A percentile compares a stretch with the other conserved stretches of the same genome.
Conservation (phyloP, 176 grass and related monocot genomes). For the Chrysopogon serrulatus region DNA sequence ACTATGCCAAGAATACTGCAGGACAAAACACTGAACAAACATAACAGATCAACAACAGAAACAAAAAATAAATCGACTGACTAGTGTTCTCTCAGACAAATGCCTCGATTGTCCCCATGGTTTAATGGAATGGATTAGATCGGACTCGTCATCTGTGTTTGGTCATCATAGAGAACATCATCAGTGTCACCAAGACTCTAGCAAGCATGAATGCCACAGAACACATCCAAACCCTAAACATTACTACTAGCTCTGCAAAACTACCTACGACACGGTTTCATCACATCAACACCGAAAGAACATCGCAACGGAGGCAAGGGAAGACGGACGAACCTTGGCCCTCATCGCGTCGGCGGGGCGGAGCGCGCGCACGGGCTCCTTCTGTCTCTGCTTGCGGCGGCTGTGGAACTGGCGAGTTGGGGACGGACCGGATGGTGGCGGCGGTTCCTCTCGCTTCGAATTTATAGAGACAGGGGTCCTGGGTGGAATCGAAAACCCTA, state of each 20-base stretch:
- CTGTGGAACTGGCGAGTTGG: background rate
- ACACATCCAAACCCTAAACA: too few relatives aligned
- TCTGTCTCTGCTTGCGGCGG: background rate
- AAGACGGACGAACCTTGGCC: conserved; percentile 44
- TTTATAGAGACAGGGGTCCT: conserved; percentile 25
- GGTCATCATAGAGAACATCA: conserved; percentile 30
- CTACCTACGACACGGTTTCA: background rate
- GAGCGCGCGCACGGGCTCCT: background rate
- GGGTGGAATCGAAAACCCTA: conserved; percentile 19
- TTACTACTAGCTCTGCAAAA: background rate
- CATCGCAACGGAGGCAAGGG: rapidly evolving
- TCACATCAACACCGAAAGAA: rapidly evolving
- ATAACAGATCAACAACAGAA: background rate
- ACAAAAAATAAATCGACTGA: rapidly evolving
- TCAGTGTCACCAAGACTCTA: background rate
- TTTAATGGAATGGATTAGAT: conserved; percentile 53
- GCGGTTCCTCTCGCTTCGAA: background rate
- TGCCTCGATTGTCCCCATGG: conserved; percentile 61
- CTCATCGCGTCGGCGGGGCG: conserved; percentile 28
- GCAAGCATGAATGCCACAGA: background rate
- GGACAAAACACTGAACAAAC: background rate
- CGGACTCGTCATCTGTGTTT: conserved; percentile 62
- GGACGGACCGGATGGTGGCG: background rate
- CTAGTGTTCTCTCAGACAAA: conserved; percentile 58
- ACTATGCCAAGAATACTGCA: conserved; percentile 1